These are phyloP conservation scores for Candida jianshihensis DNA, from an alignment of 805 yeast genomes.

Conservation along the genomic window DNA sequence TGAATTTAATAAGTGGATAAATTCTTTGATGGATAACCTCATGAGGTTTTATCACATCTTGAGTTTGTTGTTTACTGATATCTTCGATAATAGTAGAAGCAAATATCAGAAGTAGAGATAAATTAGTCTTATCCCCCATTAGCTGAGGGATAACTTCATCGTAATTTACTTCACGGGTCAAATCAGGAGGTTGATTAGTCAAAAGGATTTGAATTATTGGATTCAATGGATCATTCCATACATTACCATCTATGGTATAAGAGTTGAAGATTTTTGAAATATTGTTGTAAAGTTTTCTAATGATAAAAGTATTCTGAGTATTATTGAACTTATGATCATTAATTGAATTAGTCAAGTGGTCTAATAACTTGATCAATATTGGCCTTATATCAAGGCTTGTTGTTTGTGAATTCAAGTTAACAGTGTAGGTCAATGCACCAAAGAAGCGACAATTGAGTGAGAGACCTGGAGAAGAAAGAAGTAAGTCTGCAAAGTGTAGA, in stretches of 20 bases:
- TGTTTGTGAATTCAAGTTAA: constrained; percentile 36
- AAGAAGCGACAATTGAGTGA: constrained; percentile 56
- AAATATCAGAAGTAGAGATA: constrained; percentile 24
- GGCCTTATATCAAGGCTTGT: constrained; percentile 12
- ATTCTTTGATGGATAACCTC: constrained; percentile 28
- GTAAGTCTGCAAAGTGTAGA: constrained; percentile 45
- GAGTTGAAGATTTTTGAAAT: constrained; percentile 38
- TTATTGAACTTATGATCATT: constrained; percentile 7
- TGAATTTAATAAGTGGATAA: constrained; percentile 25
- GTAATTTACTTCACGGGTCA: constrained; percentile 3
- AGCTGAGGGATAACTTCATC: constrained; percentile 8
- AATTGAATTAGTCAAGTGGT: constrained; percentile 10
- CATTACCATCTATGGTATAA: constrained; percentile 23
- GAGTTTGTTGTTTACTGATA: constrained; percentile 28
- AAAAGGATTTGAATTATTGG: constrained; percentile 18
- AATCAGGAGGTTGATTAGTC: constrained; percentile 7
- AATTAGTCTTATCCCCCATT: constrained; percentile 2
- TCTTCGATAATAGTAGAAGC: constrained; percentile 49
- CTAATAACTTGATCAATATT: constrained; percentile 8
- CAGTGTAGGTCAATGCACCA: constrained; percentile 77
- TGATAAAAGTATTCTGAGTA: constrained; percentile 32
- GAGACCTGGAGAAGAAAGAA: constrained; percentile 32
- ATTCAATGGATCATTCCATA: constrained; percentile 36
- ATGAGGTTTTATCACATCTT: constrained; percentile 28
- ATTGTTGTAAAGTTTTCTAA: constrained; percentile 52